Evolutionary conservation across 352 stramenopile species (phyloP), one percentile per base, ranked within the genome.

Genomic region (Phytophthora niederhauseri): DNA sequence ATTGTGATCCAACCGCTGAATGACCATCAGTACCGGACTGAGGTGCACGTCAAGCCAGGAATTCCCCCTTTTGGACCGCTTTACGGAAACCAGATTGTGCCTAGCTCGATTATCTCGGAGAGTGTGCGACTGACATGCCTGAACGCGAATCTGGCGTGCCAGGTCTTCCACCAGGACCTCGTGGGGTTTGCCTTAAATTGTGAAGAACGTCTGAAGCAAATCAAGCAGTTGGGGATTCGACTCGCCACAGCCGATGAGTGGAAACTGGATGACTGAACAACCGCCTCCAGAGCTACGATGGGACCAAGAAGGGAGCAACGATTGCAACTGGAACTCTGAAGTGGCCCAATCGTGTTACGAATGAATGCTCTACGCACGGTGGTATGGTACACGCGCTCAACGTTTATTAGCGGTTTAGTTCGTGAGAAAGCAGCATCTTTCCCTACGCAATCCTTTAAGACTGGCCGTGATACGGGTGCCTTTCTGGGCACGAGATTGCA

Each of bases 171-270:
- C 61, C 87, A 96, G 52, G 86, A 95, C 46, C 81, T 91, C 26
- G 77, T 95, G 24, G 89, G 89, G 15, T 95, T 93, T 58, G 70
- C 80, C 2, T 72, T 91, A 49, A 95, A 96, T 55, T 90, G 80
- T 65, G 87, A 94, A 61, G 89, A 94, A 53, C 86, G 89, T 3
- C 66, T 96, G 50, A 94, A 94, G 75, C 89, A 96, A 68, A 96
- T 96, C 74, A 93, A 94, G 58, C 87, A 94, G 55, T 77, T 96
- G 22, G 82, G 80, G 0, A 70, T 90, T 57, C 87, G 87, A 3
- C 63, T 91, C 43, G 73, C 78, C 22, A 83, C 67, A 7, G 14
- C 68, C 1, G 72, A 89, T 24, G 84, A 90, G 34, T 93, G 84
- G 84, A 86, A 75, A 65, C 57, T 84, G 34, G 49, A 76, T 38